Evolutionary conservation across 305 asterid species (phyloP).

Genomic region (Solanum hybrid): DNA sequence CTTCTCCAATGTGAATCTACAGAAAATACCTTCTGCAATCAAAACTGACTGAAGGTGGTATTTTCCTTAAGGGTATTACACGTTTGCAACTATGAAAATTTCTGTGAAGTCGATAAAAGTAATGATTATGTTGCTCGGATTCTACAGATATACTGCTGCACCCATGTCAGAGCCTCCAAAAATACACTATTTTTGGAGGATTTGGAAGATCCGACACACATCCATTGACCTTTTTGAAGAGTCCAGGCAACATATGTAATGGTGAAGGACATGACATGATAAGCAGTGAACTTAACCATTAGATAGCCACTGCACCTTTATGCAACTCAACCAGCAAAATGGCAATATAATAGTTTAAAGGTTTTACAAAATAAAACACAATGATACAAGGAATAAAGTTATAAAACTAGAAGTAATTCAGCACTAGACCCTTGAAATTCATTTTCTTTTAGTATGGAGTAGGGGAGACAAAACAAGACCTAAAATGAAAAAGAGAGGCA

Average conservation of each 20-base stretch:
- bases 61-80: background rate
- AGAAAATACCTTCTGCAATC: background rate
- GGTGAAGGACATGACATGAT: background rate
- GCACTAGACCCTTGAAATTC: background rate
- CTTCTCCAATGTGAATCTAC: background rate
- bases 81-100: background rate
- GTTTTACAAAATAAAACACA: background rate
- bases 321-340: background rate
- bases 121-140: background rate
- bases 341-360: background rate
- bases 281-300: background rate
- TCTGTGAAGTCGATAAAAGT: background rate
- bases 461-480: background rate
- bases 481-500: background rate
- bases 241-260: background rate
- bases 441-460: background rate
- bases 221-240: background rate
- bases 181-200: background rate
- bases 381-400: background rate
- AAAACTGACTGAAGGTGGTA: background rate
- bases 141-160: background rate
- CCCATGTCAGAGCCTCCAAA: background rate
- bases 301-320: background rate
- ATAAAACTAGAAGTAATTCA: too few species aligned
- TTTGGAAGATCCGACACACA: background rate